Percentiles rank a stretch among this genome's conserved stretches.
Conservation (phyloP, 305 asterid genomes). For the Ilex paraguariensis region DNA sequence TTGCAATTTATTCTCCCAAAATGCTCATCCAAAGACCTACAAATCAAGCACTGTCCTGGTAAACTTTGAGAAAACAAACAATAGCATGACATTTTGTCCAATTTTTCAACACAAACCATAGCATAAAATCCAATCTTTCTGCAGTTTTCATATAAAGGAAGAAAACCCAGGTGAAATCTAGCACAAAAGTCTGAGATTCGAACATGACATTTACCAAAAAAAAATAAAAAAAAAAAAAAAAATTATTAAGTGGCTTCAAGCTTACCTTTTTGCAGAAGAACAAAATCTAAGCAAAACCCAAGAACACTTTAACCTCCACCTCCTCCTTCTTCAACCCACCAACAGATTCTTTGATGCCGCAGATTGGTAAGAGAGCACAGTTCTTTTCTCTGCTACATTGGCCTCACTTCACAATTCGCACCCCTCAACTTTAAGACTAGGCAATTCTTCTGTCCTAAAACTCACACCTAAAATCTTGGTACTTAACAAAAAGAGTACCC, state of each 20-base stretch:
- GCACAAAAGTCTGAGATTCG: slow-evolving; percentile 12
- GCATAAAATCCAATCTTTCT: slow-evolving; percentile 19
- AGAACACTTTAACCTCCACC: slow-evolving; percentile 7
- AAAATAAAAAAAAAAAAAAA: slow-evolving; percentile 1
- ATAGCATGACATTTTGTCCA: neutral
- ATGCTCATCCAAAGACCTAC: neutral
- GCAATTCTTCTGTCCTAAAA: too few relatives aligned
- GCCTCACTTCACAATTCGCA: slow-evolving; percentile 2
- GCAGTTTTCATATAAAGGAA: neutral
- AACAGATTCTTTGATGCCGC: slow-evolving; percentile 30
- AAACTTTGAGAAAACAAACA: neutral
- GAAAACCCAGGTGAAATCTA: slow-evolving; percentile 17
- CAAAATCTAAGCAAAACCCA: slow-evolving; percentile 19
- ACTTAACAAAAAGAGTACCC: too few relatives aligned
- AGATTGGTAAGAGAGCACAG: slow-evolving; percentile 19
- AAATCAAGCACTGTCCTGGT: neutral
- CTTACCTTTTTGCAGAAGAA: slow-evolving; percentile 20
- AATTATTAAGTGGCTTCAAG: slow-evolving; percentile 12
- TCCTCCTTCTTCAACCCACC: slow-evolving; percentile 15
- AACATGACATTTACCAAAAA: neutral
- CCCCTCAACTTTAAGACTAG: too few relatives aligned
- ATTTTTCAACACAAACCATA: neutral
- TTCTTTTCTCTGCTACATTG: slow-evolving; percentile 9
- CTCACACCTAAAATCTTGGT: too few relatives aligned
- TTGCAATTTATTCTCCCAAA: neutral